Evolutionary conservation across 2,329 filamentous ascomycete genomes (phyloP).

Genomic region (Spiromastix sp.): DNA sequence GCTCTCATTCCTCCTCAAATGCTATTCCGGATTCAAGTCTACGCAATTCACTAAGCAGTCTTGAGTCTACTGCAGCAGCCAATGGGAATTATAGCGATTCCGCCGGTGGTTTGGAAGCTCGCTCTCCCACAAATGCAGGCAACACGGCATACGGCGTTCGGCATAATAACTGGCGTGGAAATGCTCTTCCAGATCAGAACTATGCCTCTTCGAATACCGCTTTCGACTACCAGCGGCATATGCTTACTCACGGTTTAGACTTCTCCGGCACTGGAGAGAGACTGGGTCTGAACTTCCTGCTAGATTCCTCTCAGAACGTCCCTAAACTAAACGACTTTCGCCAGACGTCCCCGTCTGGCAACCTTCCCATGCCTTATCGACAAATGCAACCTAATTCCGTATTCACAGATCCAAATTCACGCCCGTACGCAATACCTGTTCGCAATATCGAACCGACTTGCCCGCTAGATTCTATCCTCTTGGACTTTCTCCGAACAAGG

Average conservation of each 20-base stretch:
- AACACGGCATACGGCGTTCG: constrained; percentile 3
- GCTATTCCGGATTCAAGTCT: constrained; percentile 4
- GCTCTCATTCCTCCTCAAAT: background rate
- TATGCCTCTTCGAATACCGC: constrained; percentile 27
- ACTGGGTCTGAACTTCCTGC: constrained; percentile 62
- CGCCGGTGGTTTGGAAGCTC: constrained; percentile 31
- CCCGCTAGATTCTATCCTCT: constrained; percentile 65
- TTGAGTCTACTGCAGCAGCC: constrained; percentile 5
- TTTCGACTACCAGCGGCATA: constrained; percentile 34
- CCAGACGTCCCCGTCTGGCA: constrained; percentile 16
- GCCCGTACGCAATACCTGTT: constrained; percentile 29
- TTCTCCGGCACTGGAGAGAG: constrained; percentile 50
- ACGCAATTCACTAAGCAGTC: constrained; percentile 7
- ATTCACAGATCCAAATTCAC: constrained; percentile 6
- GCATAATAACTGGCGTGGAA: constrained; percentile 4
- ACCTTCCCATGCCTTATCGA: constrained; percentile 14
- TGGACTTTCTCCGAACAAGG: constrained; percentile 66
- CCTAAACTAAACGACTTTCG: constrained; percentile 41
- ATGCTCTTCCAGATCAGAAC: constrained; percentile 7
- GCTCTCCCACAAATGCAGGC: constrained; percentile 23
- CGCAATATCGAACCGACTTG: constrained; percentile 60
- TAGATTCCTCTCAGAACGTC: constrained; percentile 48
- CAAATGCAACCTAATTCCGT: constrained; percentile 14
- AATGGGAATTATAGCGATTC: constrained; percentile 12
- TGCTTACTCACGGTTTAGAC: constrained; percentile 45